Evolutionary conservation across 148 eudicot genomes (phyloP).

Genomic region (Silene conica): DNA sequence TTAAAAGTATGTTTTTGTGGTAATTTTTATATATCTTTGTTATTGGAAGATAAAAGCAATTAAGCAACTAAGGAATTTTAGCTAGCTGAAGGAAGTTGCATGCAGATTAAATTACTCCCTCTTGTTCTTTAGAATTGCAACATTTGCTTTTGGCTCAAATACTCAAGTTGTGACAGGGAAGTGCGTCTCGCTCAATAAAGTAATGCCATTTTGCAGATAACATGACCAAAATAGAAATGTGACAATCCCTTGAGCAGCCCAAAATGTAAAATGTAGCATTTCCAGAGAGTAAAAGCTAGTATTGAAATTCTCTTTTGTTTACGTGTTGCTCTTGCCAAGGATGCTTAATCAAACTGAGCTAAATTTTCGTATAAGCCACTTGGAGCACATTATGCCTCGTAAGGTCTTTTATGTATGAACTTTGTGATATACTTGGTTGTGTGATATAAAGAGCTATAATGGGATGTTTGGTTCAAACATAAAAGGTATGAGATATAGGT

Average conservation of each 20-base stretch:
- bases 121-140: neutral
- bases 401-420: neutral
- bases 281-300: neutral
- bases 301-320: neutral
- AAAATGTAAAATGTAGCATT: neutral
- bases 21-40: neutral
- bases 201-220: neutral
- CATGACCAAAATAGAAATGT: neutral
- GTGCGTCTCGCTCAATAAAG: neutral
- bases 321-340: neutral
- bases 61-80: neutral
- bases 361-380: neutral
- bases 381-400: neutral
- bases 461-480: no score
- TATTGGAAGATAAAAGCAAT: neutral
- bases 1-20: neutral
- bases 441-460: no score
- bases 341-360: neutral
- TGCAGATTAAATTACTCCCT: neutral
- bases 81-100: neutral
- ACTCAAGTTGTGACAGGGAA: neutral
- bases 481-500: no score
- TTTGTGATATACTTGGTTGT: neutral
- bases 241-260: neutral
- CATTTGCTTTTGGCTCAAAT: neutral